Evolutionary conservation across 306 rosid species (phyloP).

Genomic region (Neltuma alba): DNA sequence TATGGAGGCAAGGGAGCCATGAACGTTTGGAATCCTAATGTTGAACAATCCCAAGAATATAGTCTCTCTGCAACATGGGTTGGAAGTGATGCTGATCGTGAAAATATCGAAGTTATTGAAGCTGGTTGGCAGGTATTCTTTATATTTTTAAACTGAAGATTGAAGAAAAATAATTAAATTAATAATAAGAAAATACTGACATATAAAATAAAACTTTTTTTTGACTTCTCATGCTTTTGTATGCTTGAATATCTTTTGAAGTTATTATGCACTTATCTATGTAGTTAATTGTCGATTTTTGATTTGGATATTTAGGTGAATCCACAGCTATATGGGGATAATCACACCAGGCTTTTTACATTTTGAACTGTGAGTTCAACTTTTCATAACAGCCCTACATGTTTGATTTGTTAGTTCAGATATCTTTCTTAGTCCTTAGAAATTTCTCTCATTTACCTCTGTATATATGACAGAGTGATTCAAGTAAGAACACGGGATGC

Average conservation of each 20-base stretch:
- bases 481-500: too few species aligned
- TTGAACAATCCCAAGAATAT: conserved; percentile 51
- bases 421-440: neutral
- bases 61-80: conserved; percentile 59
- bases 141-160: too few species aligned
- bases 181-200: too few species aligned
- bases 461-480: too few species aligned
- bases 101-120: conserved; percentile 55
- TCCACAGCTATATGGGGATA: conserved; percentile 57
- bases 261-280: too few species aligned
- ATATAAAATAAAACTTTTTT: too few species aligned
- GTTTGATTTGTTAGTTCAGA: conserved; percentile 10
- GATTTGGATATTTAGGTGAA: conserved; percentile 46
- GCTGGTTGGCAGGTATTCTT: conserved; percentile 76
- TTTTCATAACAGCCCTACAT: neutral
- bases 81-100: conserved; percentile 42
- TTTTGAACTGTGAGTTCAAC: conserved; percentile 25
- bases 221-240: neutral
- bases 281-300: too few species aligned
- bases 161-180: too few species aligned
- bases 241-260: too few species aligned
- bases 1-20: conserved; percentile 60
- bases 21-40: conserved; percentile 60
- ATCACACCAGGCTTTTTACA: conserved; percentile 42
- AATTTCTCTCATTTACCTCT: too few species aligned